Conservation (phyloP, 164 flowering plant genomes). For the Berberis vulgaris region DNA sequence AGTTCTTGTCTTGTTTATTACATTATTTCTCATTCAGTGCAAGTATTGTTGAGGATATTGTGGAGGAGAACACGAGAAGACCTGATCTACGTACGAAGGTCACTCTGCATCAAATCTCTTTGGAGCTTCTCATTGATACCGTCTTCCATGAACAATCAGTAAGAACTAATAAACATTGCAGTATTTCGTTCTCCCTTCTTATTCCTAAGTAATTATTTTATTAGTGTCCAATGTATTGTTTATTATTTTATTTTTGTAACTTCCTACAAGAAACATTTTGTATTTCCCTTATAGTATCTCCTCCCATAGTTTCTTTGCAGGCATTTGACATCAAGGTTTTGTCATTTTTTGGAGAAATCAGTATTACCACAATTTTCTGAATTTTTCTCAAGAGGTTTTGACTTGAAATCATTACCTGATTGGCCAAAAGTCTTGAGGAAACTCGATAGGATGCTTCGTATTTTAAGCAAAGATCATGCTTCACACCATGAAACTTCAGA, state of each 20-base stretch:
- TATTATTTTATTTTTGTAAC: too few species aligned
- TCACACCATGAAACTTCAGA: slow-evolving; percentile 5
- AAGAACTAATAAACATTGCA: slow-evolving; percentile 20
- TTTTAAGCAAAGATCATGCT: slow-evolving; percentile 10
- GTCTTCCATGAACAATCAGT: slow-evolving; percentile 65
- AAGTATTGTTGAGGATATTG: slow-evolving; percentile 8
- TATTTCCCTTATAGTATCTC: slow-evolving; percentile 16
- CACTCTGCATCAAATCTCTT: slow-evolving; percentile 39
- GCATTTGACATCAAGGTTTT: slow-evolving; percentile 50
- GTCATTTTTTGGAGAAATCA: slow-evolving; percentile 38
- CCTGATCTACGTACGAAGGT: slow-evolving; percentile 18
- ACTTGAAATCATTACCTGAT: slow-evolving; percentile 34
- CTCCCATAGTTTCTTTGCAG: slow-evolving; percentile 71
- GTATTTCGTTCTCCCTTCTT: too few species aligned
- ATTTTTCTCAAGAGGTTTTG: slow-evolving; percentile 14
- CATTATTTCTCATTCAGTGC: slow-evolving; percentile 21
- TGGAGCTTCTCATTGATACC: slow-evolving; percentile 47
- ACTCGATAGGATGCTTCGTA: slow-evolving; percentile 25
- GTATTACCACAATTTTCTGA: slow-evolving; percentile 22
- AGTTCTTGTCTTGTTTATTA: slow-evolving; percentile 48
- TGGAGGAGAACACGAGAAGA: slow-evolving; percentile 2
- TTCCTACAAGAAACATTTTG: neutral
- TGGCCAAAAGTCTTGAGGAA: slow-evolving; percentile 38
- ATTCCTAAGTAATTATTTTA: too few species aligned
- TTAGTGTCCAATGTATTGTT: too few species aligned